phyloP scores from a whole-genome alignment of 2,329 filamentous ascomycete species.

The Escovopsis sp. region DNA sequence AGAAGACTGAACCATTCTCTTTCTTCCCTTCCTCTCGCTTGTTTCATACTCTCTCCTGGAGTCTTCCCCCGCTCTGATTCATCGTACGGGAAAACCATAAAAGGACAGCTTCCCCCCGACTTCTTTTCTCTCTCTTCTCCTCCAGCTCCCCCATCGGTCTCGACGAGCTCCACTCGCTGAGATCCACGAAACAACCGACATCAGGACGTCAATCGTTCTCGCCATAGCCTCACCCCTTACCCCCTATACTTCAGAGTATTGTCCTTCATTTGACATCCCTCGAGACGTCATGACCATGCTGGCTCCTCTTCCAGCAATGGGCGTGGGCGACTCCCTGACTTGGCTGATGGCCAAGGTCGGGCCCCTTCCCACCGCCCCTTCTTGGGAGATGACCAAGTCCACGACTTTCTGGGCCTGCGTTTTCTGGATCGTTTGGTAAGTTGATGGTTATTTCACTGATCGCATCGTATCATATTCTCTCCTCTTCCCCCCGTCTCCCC shows the following conservation, averaged over 20 bases:
- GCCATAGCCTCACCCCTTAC: not conserved
- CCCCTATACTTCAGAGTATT: not conserved
- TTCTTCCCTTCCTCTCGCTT: not conserved
- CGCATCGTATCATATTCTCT: too few species aligned
- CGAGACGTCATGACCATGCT: conserved; percentile 1
- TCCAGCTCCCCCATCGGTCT: not conserved
- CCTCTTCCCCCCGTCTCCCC: too few species aligned
- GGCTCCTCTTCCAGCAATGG: conserved; percentile 2
- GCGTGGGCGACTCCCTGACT: conserved; percentile 3
- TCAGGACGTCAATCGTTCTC: too few species aligned
- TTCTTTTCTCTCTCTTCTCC: not conserved
- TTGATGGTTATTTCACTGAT: conserved; percentile 26
- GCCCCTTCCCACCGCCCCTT: conserved; percentile 1
- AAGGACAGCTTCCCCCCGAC: not conserved
- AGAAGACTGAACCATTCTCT: too few species aligned
- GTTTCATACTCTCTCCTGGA: conserved; percentile 2
- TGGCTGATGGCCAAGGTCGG: conserved; percentile 3
- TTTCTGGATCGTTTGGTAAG: conserved; percentile 33
- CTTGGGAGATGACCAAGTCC: conserved; percentile 23
- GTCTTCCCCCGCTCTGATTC: conserved; percentile 1
- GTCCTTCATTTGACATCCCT: conserved; percentile 1
- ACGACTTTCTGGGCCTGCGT: conserved; percentile 30
- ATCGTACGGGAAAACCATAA: not conserved
- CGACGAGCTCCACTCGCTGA: too few species aligned
- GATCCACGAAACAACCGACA: too few species aligned